Evolutionary conservation across 805 yeast genomes (phyloP), one percentile per base, ranked within the genome.

Genomic region (Kodamaea kakaduensis): DNA sequence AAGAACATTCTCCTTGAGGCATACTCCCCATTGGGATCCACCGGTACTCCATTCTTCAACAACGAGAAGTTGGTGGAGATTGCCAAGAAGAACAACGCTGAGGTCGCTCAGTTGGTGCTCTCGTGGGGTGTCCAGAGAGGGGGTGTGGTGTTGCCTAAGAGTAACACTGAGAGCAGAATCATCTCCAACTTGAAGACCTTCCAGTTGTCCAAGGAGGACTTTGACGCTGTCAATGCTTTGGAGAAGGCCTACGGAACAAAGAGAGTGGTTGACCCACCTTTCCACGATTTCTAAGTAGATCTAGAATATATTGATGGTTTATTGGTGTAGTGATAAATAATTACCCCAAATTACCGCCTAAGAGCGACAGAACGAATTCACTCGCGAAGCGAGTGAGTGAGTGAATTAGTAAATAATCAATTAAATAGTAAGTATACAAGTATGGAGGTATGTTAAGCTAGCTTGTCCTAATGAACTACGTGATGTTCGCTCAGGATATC

Each of bases 11-110:
- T 66, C 21, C 56, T 81, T 36, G 81, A 81, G 55, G 94, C 94
- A 7, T 86, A 84, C 61, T 78, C 86, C 19, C 93, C 95, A 17
- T 66, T 85, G 46, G 90, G 88, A 6, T 71, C 81, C 19, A 58
- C 64, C 5, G 73, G 69, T 38, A 71, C 80, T 7, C 80, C 83
- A 9, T 45, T 77, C 10, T 56, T 76, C 40, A 52, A 58, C 17
- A 71, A 78, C 45, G 66, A 60, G 17, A 53, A 60, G 4, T 50
- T 80, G 13, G 40, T 50, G 3, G 58, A 58, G 5, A 48, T 78
- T 23, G 77, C 81, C 8, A 52, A 68, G 28, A 69, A 66, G 41
- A 51, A 61, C 40, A 50, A 51, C 6, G 64, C 61, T 26, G 44
- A 65, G 8, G 69, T 80, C 5, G 81, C 80, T 8, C 71, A 71